Evolutionary conservation across 1,284 basidiomycete genomes (phyloP), one percentile per base, ranked within the genome.

Genomic region (Apiotrichum akiyoshidainum): DNA sequence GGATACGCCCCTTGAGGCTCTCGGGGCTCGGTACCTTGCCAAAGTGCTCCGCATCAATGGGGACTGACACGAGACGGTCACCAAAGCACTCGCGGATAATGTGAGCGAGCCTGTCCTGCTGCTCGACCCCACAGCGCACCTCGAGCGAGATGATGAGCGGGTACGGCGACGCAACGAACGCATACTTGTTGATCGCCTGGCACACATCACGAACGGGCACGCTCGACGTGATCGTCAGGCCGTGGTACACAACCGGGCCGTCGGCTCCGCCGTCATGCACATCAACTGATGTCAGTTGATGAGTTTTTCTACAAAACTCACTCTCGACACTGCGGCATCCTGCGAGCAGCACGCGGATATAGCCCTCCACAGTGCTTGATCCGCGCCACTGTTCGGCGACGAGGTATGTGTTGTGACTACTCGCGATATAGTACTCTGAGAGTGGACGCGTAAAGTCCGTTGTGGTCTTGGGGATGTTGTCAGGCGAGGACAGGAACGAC

Each of bases 401-500:
- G 6, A 99, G 86, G 70, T 99, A 99, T 0, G 96, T 99, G 70
- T 99, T 99, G 73, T 99, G 96, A 35, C 92, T 95, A 17, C 91
- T 90, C 6, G 91, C 93, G 68, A 98, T 88, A 70, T 84, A 96
- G 74, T 98, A 98, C 60, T 96, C 89, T 7, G 86, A 83, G 12
- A 97, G 79, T 0, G 95, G 92, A 1, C 83, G 81, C 0, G 86
- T 87, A 91, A 97, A 85, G 59, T 90, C 85, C 52, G 87, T 83
- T 71, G 45, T 76, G 73, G 22, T 73, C 65, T 46, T 81, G 68
- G 61, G 82, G 77, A 83, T 78, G 66, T 90, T 90, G 61, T 88
- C 85, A 0, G 81, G 72, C 0, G 87, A 88, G 22, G 86, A 80
- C 13, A 94, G 83, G 80, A 91, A 95, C 2, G 85, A 79, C 0